Conservation (phyloP, 2,329 filamentous ascomycete species). For the Penicillium sclerotigenum region DNA sequence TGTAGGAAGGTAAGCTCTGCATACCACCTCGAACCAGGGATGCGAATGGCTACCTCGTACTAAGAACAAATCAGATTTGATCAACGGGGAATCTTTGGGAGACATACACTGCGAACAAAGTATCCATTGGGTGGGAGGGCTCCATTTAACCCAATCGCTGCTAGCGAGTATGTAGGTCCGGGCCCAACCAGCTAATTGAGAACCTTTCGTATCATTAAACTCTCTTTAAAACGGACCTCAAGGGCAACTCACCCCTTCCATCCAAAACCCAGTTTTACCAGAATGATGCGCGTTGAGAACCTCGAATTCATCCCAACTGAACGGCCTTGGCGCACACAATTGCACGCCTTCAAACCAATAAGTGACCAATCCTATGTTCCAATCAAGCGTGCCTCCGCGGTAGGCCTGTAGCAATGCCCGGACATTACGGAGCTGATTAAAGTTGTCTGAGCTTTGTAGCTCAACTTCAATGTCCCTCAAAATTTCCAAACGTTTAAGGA, state of each 20-base stretch:
- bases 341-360: conserved; percentile 7
- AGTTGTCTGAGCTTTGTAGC: not conserved
- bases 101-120: not conserved
- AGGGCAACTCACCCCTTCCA: not conserved
- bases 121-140: not conserved
- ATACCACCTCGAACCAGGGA: not conserved
- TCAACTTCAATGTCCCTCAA: not conserved
- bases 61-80: not conserved
- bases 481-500: not conserved
- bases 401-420: conserved; percentile 1
- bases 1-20: not conserved
- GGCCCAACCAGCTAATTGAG: not conserved
- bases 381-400: not conserved
- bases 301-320: conserved; percentile 7
- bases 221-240: not conserved
- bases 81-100: not conserved
- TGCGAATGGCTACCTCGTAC: not conserved
- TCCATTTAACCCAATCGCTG: not conserved
- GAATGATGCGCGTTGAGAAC: not conserved
- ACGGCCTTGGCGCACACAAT: conserved; percentile 4
- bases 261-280: conserved; percentile 3
- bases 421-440: conserved; percentile 2
- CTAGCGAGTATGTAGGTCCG: not conserved
- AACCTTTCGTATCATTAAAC: not conserved
- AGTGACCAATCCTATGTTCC: not conserved